Base-by-base conservation (phyloP, 2,329 filamentous ascomycete genomes). In the Paracamarosporium sp. region DNA sequence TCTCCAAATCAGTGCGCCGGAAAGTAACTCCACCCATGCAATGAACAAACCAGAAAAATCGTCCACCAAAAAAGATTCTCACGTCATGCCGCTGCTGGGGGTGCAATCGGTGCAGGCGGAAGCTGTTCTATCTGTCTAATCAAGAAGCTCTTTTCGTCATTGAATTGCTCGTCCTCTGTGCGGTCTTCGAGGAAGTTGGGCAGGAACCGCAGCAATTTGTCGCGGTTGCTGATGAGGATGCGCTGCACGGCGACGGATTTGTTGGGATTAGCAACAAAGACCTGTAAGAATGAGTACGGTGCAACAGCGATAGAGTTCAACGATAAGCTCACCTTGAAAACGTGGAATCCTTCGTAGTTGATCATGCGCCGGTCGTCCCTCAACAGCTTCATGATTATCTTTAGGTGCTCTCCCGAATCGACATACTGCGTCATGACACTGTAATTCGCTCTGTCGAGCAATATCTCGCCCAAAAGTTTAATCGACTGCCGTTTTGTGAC, bases 401-500 rank as follows among this genome's bases (percentile, higher is more conserved):
- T 99, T 67, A 99, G 85, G 73, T 99, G 93, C 74, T 98, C 94
- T 59, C 93, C 93, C 47, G 90, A 89, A 76, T 97, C 93, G 57
- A 99, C 95, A 74, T 98, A 99, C 61, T 90, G 88, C 56, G 94
- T 98, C 95, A 99, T 99, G 73, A 98, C 92, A 73, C 89, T 92
- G 81, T 99, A 99, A 79, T 99, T 98, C 62, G 94, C 92, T 41
- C 95, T 88, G 76, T 98, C 95, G 31, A 99, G 85, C 55, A 99
- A 81, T 46, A 99, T 92, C 79, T 99, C 95, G 52, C 95, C 95
- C 1, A 99, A 86, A 41, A 99, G 85, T 78, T 99, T 99, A 80
- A 98, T 98, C 15, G 93, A 97, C 79, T 99, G 95, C 48, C 95
- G 87, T 78, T 99, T 99, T 25, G 95, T 99, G 61, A 99, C 95